phyloP scores from a whole-genome alignment of 1,284 basidiomycete genomes.

The Anthracocystis setariae region DNA sequence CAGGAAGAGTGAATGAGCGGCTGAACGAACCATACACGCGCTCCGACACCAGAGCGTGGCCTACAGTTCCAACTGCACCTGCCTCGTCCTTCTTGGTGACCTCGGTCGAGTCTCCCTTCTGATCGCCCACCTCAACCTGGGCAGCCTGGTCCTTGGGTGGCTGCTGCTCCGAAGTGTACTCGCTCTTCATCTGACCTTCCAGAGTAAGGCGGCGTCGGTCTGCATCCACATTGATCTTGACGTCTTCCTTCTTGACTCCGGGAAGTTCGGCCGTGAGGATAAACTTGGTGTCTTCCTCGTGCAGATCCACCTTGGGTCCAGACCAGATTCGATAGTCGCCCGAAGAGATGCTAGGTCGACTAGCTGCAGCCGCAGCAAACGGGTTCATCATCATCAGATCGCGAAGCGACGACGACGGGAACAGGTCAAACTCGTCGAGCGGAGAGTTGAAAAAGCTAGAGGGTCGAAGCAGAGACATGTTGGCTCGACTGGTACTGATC shows the following conservation, averaged over 20 bases:
- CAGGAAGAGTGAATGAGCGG: conserved; percentile 53
- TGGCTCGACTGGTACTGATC: conserved; percentile 15
- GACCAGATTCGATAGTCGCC: conserved; percentile 42
- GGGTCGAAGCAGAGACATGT: conserved; percentile 46
- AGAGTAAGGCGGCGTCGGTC: conserved; percentile 49
- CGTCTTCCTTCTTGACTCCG: conserved; percentile 53
- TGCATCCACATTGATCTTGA: conserved; percentile 51
- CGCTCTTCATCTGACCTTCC: conserved; percentile 47
- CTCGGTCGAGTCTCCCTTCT: conserved; percentile 18
- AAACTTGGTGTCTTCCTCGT: conserved; percentile 46
- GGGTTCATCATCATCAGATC: conserved; percentile 34
- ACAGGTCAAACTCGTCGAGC: conserved; percentile 42
- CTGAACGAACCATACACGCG: conserved; percentile 52
- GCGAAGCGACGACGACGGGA: conserved; percentile 35
- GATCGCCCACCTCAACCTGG: conserved; percentile 3
- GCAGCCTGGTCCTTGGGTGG: background rate
- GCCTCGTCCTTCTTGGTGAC: conserved; percentile 36
- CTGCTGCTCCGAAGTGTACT: conserved; percentile 37
- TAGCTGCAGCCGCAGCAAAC: conserved; percentile 19
- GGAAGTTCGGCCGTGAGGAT: conserved; percentile 49
- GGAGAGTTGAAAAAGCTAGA: conserved; percentile 38
- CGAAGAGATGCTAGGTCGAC: conserved; percentile 26
- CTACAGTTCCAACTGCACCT: conserved; percentile 22
- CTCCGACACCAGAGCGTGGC: conserved; percentile 48
- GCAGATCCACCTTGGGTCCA: conserved; percentile 46